Conservation (phyloP, 805 yeast species). For the Metschnikowia anglica region DNA sequence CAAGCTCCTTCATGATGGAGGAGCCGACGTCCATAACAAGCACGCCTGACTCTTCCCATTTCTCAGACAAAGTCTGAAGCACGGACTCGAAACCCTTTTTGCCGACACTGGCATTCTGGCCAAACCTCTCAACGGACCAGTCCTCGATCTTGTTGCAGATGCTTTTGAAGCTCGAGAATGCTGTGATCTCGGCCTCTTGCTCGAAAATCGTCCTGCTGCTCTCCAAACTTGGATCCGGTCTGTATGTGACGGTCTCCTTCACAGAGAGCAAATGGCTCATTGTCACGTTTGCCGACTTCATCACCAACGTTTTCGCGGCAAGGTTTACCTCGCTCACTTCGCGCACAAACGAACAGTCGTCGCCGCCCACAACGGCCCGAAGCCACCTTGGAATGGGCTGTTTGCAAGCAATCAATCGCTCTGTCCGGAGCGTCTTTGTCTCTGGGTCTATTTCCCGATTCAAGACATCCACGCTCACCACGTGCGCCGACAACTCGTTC, state of each 20-base stretch:
- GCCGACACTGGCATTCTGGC: slow-evolving; percentile 83
- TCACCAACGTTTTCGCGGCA: slow-evolving; percentile 55
- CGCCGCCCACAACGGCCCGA: slow-evolving; percentile 66
- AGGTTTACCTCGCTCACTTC: slow-evolving; percentile 87
- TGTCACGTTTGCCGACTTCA: slow-evolving; percentile 87
- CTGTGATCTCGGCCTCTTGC: slow-evolving; percentile 87
- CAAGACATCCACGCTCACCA: slow-evolving; percentile 86
- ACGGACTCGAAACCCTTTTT: slow-evolving; percentile 83
- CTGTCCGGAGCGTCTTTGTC: slow-evolving; percentile 62
- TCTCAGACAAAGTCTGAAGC: slow-evolving; percentile 48
- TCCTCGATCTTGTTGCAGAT: slow-evolving; percentile 84
- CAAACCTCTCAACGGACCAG: slow-evolving; percentile 87
- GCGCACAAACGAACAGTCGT: slow-evolving; percentile 73
- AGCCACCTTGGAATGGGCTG: slow-evolving; percentile 89
- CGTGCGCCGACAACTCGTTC: slow-evolving; percentile 90
- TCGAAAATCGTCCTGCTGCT: slow-evolving; percentile 55
- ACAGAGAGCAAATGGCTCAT: slow-evolving; percentile 74
- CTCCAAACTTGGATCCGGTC: slow-evolving; percentile 61
- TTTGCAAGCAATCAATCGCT: slow-evolving; percentile 82
- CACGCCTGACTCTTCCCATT: slow-evolving; percentile 42
- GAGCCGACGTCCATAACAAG: slow-evolving; percentile 34
- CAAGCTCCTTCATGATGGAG: slow-evolving; percentile 28
- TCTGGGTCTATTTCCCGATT: slow-evolving; percentile 62
- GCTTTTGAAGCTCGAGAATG: slow-evolving; percentile 67
- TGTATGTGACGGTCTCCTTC: slow-evolving; percentile 81